Percentiles rank a stretch among this genome's conserved stretches.
phyloP scores from a whole-genome alignment of 257 asterid genomes.

The Prunella vulgaris region DNA sequence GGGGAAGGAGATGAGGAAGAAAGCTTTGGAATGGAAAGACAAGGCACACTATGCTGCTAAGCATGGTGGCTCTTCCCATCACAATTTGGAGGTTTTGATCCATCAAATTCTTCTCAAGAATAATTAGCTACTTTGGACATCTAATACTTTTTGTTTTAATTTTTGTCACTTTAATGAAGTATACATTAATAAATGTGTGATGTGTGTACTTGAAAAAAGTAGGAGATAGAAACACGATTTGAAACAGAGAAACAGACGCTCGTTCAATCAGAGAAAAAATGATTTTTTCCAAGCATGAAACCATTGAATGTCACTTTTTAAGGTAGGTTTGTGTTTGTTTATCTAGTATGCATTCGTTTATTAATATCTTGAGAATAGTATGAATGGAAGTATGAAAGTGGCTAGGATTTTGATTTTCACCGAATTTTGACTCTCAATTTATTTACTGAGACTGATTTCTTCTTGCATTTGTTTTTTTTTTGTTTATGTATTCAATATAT shows the following conservation, averaged over 20 bases:
- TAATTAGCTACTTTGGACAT: not conserved
- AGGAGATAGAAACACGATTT: not conserved
- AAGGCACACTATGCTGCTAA: constrained; percentile 36
- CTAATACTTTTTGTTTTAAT: not conserved
- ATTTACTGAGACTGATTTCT: not conserved
- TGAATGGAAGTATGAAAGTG: too few relatives aligned
- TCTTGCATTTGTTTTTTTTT: too few relatives aligned
- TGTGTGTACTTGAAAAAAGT: not conserved
- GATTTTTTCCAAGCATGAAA: not conserved
- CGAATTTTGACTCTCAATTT: not conserved
- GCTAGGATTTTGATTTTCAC: too few relatives aligned
- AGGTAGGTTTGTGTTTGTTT: not conserved
- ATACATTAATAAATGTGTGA: not conserved
- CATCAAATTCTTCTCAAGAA: constrained; percentile 35
- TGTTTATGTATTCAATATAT: too few relatives aligned
- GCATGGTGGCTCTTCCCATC: constrained; percentile 38
- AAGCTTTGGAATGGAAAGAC: constrained; percentile 45
- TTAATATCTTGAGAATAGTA: too few relatives aligned
- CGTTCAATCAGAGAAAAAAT: too few relatives aligned
- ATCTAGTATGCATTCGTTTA: not conserved
- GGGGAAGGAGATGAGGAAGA: constrained; percentile 50
- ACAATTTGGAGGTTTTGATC: constrained; percentile 39
- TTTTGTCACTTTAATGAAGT: not conserved
- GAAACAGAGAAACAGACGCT: not conserved
- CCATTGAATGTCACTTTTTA: not conserved